Evolutionary conservation across 345 rosid species (phyloP).

Genomic region (Excoecaria agallocha): DNA sequence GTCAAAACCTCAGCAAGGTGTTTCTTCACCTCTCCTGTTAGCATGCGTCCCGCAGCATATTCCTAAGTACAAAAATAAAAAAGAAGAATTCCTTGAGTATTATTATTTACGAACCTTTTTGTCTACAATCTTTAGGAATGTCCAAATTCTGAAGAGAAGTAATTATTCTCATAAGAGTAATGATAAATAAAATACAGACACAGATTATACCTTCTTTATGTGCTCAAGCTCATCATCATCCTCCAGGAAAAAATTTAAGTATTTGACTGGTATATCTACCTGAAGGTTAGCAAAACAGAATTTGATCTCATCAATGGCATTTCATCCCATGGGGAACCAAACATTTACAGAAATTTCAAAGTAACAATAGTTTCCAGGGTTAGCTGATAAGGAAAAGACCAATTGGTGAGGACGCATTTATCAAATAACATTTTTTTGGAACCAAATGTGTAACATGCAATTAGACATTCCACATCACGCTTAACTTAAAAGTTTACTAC

Average conservation of each 20-base stretch:
- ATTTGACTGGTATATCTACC: conserved; percentile 88
- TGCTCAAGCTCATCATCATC: conserved; percentile 83
- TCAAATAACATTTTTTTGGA: neutral
- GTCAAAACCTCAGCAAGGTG: conserved; percentile 63
- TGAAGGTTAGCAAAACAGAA: conserved; percentile 26
- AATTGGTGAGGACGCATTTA: neutral
- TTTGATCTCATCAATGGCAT: neutral
- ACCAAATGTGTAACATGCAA: neutral
- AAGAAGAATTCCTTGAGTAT: neutral
- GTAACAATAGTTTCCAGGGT: neutral
- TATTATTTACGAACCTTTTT: neutral
- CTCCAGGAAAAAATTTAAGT: conserved; percentile 72
- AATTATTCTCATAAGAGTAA: neutral
- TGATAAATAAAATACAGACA: neutral
- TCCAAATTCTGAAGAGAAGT: neutral
- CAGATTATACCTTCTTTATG: conserved; percentile 58
- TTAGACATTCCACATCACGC: conserved; percentile 6
- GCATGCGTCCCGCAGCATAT: conserved; percentile 81
- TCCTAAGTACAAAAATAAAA: conserved; percentile 38
- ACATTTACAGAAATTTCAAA: neutral
- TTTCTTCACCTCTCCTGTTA: conserved; percentile 78
- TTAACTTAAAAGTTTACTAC: conserved; percentile 28
- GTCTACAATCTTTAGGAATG: neutral
- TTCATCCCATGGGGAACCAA: neutral
- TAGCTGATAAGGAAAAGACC: neutral